phyloP scores from a whole-genome alignment of 2,329 filamentous ascomycete species.

The Hyphodiscus sp. region DNA sequence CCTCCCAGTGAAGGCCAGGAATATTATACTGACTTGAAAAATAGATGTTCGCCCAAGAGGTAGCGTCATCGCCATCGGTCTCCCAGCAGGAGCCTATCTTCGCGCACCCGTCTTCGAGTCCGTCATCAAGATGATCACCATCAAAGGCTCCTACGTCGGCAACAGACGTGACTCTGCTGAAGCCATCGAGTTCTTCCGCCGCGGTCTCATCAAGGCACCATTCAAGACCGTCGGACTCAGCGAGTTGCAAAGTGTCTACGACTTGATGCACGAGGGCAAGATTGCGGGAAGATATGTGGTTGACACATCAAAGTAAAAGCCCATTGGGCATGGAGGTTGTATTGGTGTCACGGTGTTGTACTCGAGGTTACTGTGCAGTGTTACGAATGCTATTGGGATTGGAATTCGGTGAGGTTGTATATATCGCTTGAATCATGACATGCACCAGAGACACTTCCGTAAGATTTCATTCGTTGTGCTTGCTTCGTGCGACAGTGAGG shows the following conservation, averaged over 20 bases:
- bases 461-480: neutral
- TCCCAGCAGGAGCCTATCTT: constrained; percentile 74
- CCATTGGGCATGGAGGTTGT: neutral
- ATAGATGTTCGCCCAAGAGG: constrained; percentile 70
- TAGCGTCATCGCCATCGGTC: constrained; percentile 79
- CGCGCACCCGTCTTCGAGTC: constrained; percentile 83
- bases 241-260: constrained; percentile 73
- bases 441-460: neutral
- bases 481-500: neutral
- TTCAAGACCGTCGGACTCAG: constrained; percentile 80
- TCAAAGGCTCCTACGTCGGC: constrained; percentile 90
- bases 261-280: constrained; percentile 63
- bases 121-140: constrained; percentile 83
- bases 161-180: constrained; percentile 84
- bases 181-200: constrained; percentile 81
- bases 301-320: constrained; percentile 57
- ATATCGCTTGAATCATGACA: neutral
- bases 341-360: neutral
- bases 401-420: neutral
- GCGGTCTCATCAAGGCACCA: constrained; percentile 74
- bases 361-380: neutral
- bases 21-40: neutral
- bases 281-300: constrained; percentile 76
- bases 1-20: neutral
- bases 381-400: neutral